A percentile compares a stretch with the other conserved stretches of the same genome.
phyloP scores from a whole-genome alignment of 208 protist species.

The Wallacemonas sp. region DNA sequence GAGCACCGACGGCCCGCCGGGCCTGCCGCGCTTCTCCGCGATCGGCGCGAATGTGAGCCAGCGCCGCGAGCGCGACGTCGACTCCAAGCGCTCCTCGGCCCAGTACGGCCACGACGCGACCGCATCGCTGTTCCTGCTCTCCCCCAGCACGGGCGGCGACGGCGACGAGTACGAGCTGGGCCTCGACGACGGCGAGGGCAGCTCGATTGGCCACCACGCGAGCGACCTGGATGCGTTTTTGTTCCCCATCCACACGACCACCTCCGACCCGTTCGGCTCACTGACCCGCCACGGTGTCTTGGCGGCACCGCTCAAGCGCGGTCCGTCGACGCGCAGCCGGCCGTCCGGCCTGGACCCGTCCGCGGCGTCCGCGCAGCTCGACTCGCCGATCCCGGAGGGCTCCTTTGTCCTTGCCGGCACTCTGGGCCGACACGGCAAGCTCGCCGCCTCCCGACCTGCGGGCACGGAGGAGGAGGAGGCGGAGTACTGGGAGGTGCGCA shows the following conservation, averaged over 20 bases:
- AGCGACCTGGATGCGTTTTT: not conserved
- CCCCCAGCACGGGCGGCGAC: not conserved
- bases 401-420: not conserved
- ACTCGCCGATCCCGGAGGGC: not conserved
- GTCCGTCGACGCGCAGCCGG: not conserved
- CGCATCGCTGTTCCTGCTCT: not conserved
- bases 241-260: not conserved
- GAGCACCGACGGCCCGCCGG: too few species aligned
- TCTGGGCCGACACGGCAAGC: not conserved
- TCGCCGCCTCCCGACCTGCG: not conserved
- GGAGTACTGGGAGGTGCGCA: constrained; percentile 2
- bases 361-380: not conserved
- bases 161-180: not conserved
- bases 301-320: not conserved
- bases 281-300: not conserved
- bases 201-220: not conserved
- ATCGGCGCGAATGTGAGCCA: not conserved
- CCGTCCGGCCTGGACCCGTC: not conserved
- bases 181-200: not conserved
- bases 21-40: too few species aligned
- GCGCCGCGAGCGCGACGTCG: not conserved
- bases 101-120: not conserved
- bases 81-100: not conserved
- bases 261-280: not conserved
- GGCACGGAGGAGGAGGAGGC: not conserved